Percentiles rank a stretch among this genome's conserved stretches.
Evolutionary conservation across 2,329 filamentous ascomycete genomes (phyloP).

Genomic region (Pseudodiploospora longispora): DNA sequence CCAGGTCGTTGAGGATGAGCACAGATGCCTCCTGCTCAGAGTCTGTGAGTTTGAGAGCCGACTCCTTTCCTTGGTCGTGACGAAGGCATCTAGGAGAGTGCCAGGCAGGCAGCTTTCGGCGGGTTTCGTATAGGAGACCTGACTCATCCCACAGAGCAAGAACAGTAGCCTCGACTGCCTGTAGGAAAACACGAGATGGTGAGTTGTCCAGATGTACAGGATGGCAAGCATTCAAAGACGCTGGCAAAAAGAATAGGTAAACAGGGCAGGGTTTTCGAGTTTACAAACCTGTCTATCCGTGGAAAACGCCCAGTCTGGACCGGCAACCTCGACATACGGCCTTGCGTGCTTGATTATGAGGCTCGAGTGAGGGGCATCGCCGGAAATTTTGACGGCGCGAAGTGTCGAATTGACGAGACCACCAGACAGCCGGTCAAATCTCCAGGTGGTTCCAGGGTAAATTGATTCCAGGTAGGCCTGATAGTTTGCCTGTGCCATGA

Average conservation of each 20-base stretch:
- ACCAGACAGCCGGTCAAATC: slow-evolving; percentile 7
- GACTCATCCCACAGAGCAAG: slow-evolving; percentile 6
- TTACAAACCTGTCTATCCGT: slow-evolving; percentile 8
- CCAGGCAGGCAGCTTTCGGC: slow-evolving; percentile 3
- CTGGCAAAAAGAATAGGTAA: too few species aligned
- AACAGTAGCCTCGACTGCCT: slow-evolving; percentile 9
- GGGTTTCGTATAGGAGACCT: slow-evolving; percentile 3
- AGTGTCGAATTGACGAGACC: slow-evolving; percentile 12
- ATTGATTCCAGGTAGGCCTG: slow-evolving; percentile 7
- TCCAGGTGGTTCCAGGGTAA: slow-evolving; percentile 8
- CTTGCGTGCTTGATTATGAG: slow-evolving; percentile 14
- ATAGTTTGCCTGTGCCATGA: slow-evolving; percentile 6
- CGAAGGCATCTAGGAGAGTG: slow-evolving; percentile 8
- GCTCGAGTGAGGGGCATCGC: slow-evolving; percentile 3
- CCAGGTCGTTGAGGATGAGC: slow-evolving; percentile 7
- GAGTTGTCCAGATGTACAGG: not conserved
- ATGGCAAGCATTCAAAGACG: not conserved
- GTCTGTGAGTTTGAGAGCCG: slow-evolving; percentile 2
- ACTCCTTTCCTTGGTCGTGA: slow-evolving; percentile 9
- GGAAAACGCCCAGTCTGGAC: slow-evolving; percentile 9
- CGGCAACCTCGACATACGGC: slow-evolving; percentile 10
- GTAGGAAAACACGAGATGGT: not conserved
- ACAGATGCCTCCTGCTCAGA: slow-evolving; percentile 9
- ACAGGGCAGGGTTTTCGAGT: not conserved
- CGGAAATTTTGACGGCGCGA: slow-evolving; percentile 7